These are phyloP conservation scores for Eurotiales sp. DNA, from an alignment of 2,329 filamentous ascomycete genomes.

Conservation along the genomic window DNA sequence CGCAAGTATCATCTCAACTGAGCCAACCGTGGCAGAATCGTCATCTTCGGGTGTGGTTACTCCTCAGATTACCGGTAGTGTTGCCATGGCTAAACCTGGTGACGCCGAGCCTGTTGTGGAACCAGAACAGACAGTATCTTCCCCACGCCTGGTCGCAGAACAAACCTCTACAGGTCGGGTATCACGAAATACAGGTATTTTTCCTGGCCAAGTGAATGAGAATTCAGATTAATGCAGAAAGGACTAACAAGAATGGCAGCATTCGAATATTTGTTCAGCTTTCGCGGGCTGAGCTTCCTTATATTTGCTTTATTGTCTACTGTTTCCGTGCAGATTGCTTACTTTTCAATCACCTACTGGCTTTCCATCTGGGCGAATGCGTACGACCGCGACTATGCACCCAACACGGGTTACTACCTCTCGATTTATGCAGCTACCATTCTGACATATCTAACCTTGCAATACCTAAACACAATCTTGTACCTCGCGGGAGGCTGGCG, in stretches of 20 bases:
- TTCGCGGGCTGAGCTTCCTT: conserved; percentile 24
- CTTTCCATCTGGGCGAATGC: conserved; percentile 27
- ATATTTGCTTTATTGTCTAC: conserved; percentile 19
- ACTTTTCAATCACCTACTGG: conserved; percentile 28
- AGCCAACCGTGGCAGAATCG: neutral
- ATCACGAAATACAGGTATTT: conserved; percentile 24
- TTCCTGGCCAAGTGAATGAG: conserved; percentile 21
- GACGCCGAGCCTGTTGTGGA: neutral
- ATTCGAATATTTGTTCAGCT: conserved; percentile 24
- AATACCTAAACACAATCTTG: conserved; percentile 26
- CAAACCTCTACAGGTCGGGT: conserved; percentile 22
- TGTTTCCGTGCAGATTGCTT: conserved; percentile 22
- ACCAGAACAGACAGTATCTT: conserved; percentile 11
- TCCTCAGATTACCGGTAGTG: neutral
- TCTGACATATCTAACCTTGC: conserved; percentile 27
- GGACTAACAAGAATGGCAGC: conserved; percentile 13
- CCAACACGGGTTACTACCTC: conserved; percentile 45
- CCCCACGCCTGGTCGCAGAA: conserved; percentile 20
- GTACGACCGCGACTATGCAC: conserved; percentile 17
- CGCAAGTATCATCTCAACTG: conserved; percentile 8
- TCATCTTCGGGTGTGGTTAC: conserved; percentile 3
- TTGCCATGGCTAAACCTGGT: neutral
- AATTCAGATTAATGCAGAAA: conserved; percentile 4
- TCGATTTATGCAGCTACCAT: conserved; percentile 50
- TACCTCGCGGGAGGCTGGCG: conserved; percentile 57